Base-by-base conservation (phyloP, 2,329 filamentous ascomycete genomes). In the Ophiocordyceps camponoti-rufipedis region DNA sequence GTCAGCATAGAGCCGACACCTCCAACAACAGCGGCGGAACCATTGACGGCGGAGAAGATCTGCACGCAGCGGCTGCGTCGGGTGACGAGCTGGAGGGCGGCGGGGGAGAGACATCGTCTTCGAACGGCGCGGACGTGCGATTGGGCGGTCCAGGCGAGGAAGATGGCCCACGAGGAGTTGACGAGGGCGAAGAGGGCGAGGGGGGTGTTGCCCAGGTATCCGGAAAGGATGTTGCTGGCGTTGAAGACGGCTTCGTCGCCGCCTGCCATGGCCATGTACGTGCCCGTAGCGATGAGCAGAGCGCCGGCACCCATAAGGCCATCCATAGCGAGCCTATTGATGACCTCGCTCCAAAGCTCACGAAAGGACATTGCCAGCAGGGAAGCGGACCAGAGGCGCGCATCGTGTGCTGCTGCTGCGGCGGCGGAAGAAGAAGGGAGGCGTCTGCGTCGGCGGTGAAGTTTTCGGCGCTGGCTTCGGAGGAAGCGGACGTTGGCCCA, bases 231-330 rank as follows among this genome's bases (percentile, higher is more conserved):
- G 46, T 76, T 76, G 51, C 67, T 72, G 0, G 67, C 64, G 0
- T 56, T 4, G 46, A 56, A 75, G 0, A 74, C 60, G 0, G 33
- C 48, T 0, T 29, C 55, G 43, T 72, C 60, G 0, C 60, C 64
- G 1, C 72, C 72, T 1, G 59, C 68, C 14, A 75, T 73, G 10
- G 72, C 72, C 64, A 75, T 63, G 47, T 67, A 62, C 0, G 72
- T 74, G 9, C 72, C 72, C 0, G 63, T 52, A 6, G 65, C 67
- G 14, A 76, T 71, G 3, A 74, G 51, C 1, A 74, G 46, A 0
- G 70, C 65, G 0, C 69, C 70, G 14, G 64, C 55, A 0, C 71
- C 72, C 58, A 75, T 64, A 0, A 71, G 50, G 3, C 64, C 29
- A 46, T 75, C 71, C 66, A 75, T 72, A 0, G 63, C 54, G 41